phyloP scores from a whole-genome alignment of 257 asterid genomes.

The Capsicum chinense region DNA sequence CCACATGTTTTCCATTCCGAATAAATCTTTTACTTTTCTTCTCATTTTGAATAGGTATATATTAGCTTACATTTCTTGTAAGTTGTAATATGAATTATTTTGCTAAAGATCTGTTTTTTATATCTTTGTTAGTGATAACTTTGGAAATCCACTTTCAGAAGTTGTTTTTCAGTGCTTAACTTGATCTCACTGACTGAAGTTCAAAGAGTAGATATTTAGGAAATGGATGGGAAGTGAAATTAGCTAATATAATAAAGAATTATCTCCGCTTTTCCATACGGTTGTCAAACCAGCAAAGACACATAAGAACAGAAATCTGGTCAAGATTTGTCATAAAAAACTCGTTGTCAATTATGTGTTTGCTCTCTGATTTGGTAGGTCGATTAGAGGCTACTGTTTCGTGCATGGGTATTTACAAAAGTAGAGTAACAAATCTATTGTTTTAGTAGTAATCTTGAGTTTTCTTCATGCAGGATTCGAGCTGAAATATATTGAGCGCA shows the following conservation, averaged over 20 bases:
- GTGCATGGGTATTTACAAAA: background rate
- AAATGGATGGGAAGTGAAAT: background rate
- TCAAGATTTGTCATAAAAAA: background rate
- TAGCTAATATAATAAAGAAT: background rate
- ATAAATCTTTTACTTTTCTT: background rate
- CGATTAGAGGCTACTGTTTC: background rate
- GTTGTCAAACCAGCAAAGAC: background rate
- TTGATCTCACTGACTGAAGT: background rate
- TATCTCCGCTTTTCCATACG: background rate
- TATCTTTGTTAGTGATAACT: background rate
- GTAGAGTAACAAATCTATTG: background rate
- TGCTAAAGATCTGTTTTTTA: background rate
- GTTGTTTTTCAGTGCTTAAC: background rate
- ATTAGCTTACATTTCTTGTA: background rate
- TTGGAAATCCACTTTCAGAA: background rate
- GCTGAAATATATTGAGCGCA: background rate
- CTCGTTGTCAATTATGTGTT: background rate
- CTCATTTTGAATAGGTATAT: background rate
- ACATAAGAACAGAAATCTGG: background rate
- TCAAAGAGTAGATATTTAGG: background rate
- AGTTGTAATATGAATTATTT: background rate
- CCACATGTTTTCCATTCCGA: background rate
- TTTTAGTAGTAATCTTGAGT: conserved; percentile 12
- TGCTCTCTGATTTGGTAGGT: background rate
- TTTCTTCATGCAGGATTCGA: background rate